Evolutionary conservation across 176 grass and related monocot species (phyloP).

Genomic region (Oryza officinalis): DNA sequence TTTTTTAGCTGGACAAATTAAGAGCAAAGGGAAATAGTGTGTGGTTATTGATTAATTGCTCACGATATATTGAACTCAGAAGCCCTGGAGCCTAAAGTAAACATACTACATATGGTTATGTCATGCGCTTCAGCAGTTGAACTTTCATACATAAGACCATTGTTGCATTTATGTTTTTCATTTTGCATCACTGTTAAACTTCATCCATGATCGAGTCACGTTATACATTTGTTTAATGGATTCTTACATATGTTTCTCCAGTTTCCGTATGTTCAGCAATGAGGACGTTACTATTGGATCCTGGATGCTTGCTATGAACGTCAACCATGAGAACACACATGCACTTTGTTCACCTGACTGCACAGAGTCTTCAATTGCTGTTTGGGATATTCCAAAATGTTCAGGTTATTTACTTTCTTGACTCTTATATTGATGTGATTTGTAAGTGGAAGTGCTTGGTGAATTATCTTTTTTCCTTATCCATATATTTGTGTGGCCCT

Average conservation of each 20-base stretch:
- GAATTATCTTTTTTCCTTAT: constrained; percentile 7
- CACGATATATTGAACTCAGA: background rate
- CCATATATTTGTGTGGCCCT: background rate
- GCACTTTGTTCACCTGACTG: constrained; percentile 83
- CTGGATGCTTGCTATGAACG: constrained; percentile 99
- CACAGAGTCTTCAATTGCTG: constrained; percentile 76
- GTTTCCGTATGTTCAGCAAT: constrained; percentile 99
- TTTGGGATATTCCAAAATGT: constrained; percentile 99
- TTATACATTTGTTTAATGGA: background rate
- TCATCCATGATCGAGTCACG: background rate
- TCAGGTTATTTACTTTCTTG: constrained; percentile 69
- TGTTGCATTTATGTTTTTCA: background rate
- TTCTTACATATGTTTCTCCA: constrained; percentile 41
- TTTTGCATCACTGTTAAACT: constrained; percentile 2
- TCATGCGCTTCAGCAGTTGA: background rate
- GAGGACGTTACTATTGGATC: constrained; percentile 96
- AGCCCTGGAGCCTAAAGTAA: background rate
- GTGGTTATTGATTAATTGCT: background rate
- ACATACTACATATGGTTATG: background rate
- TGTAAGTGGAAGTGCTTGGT: background rate
- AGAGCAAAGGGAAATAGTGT: background rate
- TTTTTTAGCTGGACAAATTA: background rate
- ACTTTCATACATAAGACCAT: background rate
- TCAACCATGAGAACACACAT: constrained; percentile 89
- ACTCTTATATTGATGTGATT: constrained; percentile 2